Conservation (phyloP, 768 basidiomycete genomes). For the Mrakia blollopis region DNA sequence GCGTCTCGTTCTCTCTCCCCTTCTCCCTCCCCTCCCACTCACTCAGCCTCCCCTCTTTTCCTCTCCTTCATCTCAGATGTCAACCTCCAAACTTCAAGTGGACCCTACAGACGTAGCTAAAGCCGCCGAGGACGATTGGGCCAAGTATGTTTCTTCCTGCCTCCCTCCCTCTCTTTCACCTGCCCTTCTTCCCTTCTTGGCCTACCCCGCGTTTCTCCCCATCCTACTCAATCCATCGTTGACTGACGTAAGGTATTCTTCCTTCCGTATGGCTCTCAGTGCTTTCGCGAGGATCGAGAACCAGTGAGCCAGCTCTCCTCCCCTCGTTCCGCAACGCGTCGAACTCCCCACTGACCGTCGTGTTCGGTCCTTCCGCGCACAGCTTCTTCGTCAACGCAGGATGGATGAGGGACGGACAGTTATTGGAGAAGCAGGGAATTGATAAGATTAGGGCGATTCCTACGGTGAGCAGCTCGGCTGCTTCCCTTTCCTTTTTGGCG, state of each 20-base stretch:
- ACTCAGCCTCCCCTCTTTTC: background rate
- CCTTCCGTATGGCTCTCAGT: slow-evolving; percentile 16
- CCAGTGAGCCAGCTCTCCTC: slow-evolving; percentile 45
- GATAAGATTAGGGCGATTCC: slow-evolving; percentile 75
- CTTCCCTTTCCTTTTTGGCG: background rate
- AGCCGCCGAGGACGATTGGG: slow-evolving; percentile 67
- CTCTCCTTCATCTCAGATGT: slow-evolving; percentile 59
- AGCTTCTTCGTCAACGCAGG: slow-evolving; percentile 78
- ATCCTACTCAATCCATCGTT: background rate
- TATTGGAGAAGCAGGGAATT: slow-evolving; percentile 74
- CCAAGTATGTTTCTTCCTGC: slow-evolving; percentile 53
- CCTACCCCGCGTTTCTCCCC: background rate
- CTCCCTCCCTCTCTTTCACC: background rate
- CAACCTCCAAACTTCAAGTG: slow-evolving; percentile 67
- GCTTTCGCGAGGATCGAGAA: slow-evolving; percentile 50
- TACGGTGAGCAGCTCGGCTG: slow-evolving; percentile 51
- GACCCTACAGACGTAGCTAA: slow-evolving; percentile 63
- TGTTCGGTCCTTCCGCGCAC: background rate
- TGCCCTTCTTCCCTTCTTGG: background rate
- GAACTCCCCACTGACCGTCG: background rate
- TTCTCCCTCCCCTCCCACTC: background rate
- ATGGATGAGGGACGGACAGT: slow-evolving; percentile 82
- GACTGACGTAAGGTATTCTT: background rate
- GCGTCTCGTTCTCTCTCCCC: too few species aligned
- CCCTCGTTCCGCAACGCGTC: too few species aligned